Evolutionary conservation across 352 stramenopile species (phyloP).

Genomic region (Thalassiosira livingstoniorum): DNA sequence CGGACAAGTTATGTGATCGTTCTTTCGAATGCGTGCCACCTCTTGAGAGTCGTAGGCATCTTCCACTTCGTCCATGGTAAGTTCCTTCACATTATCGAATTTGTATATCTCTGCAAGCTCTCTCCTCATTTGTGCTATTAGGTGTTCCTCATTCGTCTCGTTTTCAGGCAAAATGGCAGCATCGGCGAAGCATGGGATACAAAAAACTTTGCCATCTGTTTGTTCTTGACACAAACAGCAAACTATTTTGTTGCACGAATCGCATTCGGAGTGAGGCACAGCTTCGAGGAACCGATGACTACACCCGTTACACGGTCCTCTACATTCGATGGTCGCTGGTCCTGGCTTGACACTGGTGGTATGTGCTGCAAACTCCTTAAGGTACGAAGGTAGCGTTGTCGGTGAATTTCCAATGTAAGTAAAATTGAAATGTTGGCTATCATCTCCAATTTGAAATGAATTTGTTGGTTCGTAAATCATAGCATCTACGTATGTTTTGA

Average conservation of each 20-base stretch:
- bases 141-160: not conserved
- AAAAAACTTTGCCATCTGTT: not conserved
- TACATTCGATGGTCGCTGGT: constrained; percentile 4
- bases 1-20: not conserved
- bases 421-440: too few relatives aligned
- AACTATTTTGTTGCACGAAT: not conserved
- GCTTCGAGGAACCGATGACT: constrained; percentile 1
- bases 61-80: constrained; percentile 12
- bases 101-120: constrained; percentile 17
- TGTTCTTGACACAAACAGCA: constrained; percentile 2
- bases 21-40: not conserved
- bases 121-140: constrained; percentile 1
- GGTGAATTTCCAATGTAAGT: constrained; percentile 2
- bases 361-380: constrained; percentile 13
- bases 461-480: constrained; percentile 26
- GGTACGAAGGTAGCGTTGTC: not conserved
- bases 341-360: not conserved
- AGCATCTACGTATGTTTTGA: constrained; percentile 17
- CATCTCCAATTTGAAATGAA: not conserved
- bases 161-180: not conserved
- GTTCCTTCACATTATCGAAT: constrained; percentile 8
- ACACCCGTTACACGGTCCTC: not conserved
- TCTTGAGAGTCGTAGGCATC: not conserved
- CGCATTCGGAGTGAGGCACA: not conserved
- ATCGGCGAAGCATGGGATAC: constrained; percentile 7